Conservation (phyloP, 2,329 filamentous ascomycete species). For the Colletotrichum scovillei region DNA sequence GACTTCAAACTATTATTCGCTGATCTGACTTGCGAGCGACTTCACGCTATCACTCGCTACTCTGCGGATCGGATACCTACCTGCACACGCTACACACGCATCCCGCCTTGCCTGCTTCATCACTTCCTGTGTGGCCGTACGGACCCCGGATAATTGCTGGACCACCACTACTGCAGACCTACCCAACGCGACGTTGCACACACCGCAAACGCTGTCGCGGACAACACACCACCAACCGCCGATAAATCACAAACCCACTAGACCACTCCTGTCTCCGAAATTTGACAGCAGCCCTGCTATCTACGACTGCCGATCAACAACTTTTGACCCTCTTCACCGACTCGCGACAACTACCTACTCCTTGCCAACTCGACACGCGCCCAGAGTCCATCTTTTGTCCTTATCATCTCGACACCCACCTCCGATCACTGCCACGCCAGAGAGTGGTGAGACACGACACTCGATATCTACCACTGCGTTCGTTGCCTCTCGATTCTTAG, state of each 20-base stretch:
- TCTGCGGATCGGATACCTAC: background rate
- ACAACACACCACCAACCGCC: conserved; percentile 20
- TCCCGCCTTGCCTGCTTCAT: too few relatives aligned
- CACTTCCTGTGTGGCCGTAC: background rate
- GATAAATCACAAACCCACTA: background rate
- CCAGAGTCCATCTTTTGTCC: background rate
- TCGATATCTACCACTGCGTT: background rate
- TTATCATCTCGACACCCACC: background rate
- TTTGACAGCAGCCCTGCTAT: background rate
- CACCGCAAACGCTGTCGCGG: conserved; percentile 1
- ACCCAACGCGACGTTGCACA: conserved; percentile 24
- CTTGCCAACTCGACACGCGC: too few relatives aligned
- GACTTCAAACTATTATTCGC: background rate
- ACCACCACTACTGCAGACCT: conserved; percentile 11
- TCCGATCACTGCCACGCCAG: background rate
- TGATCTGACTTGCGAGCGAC: conserved; percentile 3
- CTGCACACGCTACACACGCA: too few relatives aligned
- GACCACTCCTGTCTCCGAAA: background rate
- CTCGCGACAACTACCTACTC: background rate
- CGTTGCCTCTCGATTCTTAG: background rate
- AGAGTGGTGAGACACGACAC: background rate
- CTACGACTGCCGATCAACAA: background rate
- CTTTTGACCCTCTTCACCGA: background rate
- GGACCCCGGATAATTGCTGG: background rate
- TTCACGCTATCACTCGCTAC: background rate